phyloP scores from a whole-genome alignment of 306 rosid species.

The Acacia confusa region DNA sequence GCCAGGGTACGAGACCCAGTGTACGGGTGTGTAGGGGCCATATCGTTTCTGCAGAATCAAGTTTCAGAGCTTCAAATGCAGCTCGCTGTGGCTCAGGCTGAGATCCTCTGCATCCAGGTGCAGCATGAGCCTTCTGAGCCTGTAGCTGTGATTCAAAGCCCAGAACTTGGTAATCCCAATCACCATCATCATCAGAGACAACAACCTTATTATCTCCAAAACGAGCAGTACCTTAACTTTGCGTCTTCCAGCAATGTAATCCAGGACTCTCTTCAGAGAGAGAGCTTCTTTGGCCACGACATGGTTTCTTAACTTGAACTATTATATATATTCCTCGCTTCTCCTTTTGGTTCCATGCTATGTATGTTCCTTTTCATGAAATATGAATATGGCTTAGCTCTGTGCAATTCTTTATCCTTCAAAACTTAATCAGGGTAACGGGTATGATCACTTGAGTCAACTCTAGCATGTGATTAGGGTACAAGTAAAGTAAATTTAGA shows the following conservation, averaged over 20 bases:
- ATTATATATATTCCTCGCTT: conserved; percentile 4
- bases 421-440: not conserved
- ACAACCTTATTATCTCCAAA: conserved; percentile 40
- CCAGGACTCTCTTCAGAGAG: conserved; percentile 58
- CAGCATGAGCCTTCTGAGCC: conserved; percentile 44
- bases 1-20: conserved; percentile 94
- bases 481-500: conserved; percentile 24
- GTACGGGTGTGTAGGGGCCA: conserved; percentile 89
- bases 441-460: conserved; percentile 43
- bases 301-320: conserved; percentile 60
- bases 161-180: conserved; percentile 29
- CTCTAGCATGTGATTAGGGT: conserved; percentile 59
- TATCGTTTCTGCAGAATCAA: conserved; percentile 75
- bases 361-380: not conserved
- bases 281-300: conserved; percentile 60
- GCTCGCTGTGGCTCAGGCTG: conserved; percentile 89
- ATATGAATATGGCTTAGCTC: not conserved
- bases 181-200: conserved; percentile 35
- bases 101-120: conserved; percentile 86
- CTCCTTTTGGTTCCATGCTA: not conserved
- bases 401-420: not conserved
- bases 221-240: conserved; percentile 54
- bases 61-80: conserved; percentile 94
- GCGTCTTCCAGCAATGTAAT: conserved; percentile 56
- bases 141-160: conserved; percentile 25